Percentiles rank a stretch among this genome's conserved stretches.
phyloP scores from a whole-genome alignment of 164 flowering plant species.

The Macadamia integrifolia region DNA sequence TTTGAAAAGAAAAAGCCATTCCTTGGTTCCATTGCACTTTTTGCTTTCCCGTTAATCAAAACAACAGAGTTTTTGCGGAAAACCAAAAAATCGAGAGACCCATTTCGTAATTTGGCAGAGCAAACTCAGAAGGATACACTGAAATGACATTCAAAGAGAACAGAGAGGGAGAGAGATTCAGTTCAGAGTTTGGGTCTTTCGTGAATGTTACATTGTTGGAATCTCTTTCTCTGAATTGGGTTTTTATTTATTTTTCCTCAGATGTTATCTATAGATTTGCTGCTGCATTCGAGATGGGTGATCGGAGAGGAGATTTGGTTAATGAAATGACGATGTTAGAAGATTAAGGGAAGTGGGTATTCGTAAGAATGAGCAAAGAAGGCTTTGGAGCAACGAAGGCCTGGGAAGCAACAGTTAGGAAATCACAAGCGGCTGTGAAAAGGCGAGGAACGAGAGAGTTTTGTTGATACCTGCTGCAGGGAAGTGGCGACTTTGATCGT shows the following conservation, averaged over 20 bases:
- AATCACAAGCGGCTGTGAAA: conserved; percentile 35
- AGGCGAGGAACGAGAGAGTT: conserved; percentile 29
- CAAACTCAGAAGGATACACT: background rate
- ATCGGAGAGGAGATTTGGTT: conserved; percentile 1
- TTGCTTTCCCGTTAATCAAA: conserved; percentile 25
- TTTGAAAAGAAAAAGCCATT: conserved; percentile 12
- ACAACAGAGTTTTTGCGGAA: conserved; percentile 8
- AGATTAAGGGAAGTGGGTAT: background rate
- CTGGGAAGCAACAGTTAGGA: conserved; percentile 40
- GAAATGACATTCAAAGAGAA: background rate
- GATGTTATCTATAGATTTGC: background rate
- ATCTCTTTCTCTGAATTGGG: too few relatives aligned
- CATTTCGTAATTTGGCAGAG: background rate
- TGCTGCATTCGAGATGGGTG: background rate
- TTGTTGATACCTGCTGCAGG: too few relatives aligned
- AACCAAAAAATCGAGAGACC: background rate
- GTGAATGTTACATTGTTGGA: too few relatives aligned
- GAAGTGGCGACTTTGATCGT: too few relatives aligned
- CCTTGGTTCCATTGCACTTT: conserved; percentile 16
- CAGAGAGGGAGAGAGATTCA: background rate
- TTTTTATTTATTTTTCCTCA: background rate
- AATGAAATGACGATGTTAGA: conserved; percentile 6
- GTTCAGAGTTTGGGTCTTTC: too few relatives aligned
- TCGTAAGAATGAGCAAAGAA: conserved; percentile 33
- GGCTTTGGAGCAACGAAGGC: conserved; percentile 28